phyloP scores from a whole-genome alignment of 768 basidiomycete genomes.

The Suillus spraguei region DNA sequence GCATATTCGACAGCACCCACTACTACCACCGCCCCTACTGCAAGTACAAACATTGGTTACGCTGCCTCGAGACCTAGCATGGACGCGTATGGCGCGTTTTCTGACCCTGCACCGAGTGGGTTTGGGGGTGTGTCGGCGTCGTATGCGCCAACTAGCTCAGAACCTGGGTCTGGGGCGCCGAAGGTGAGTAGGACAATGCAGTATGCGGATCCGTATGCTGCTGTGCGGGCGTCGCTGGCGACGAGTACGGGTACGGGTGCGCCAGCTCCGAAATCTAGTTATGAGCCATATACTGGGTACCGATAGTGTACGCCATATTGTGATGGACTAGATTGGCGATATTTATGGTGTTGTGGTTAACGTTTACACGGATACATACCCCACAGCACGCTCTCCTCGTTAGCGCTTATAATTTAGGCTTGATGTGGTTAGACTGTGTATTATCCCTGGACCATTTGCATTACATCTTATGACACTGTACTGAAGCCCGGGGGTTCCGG shows the following conservation, averaged over 20 bases:
- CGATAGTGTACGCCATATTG: slow-evolving; percentile 31
- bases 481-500: slow-evolving; percentile 25
- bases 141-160: slow-evolving; percentile 36
- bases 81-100: slow-evolving; percentile 91
- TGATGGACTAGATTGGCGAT: neutral
- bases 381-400: neutral
- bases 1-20: slow-evolving; percentile 28
- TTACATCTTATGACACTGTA: slow-evolving; percentile 37
- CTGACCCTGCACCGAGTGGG: slow-evolving; percentile 81
- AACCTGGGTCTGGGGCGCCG: slow-evolving; percentile 36
- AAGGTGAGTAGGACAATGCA: slow-evolving; percentile 91
- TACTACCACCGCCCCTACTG: slow-evolving; percentile 31
- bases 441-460: neutral
- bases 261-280: slow-evolving; percentile 38
- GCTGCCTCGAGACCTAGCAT: slow-evolving; percentile 62
- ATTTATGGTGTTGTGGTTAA: neutral
- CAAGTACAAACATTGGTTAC: slow-evolving; percentile 6
- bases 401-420: slow-evolving; percentile 5
- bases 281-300: slow-evolving; percentile 57
- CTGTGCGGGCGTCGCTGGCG: slow-evolving; percentile 64
- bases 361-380: neutral
- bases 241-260: slow-evolving; percentile 27
- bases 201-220: slow-evolving; percentile 87
- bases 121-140: slow-evolving; percentile 50
- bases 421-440: slow-evolving; percentile 1